These are phyloP conservation scores for Orbilia javanica DNA, from an alignment of 2,329 filamentous ascomycete genomes.

Conservation along the genomic window DNA sequence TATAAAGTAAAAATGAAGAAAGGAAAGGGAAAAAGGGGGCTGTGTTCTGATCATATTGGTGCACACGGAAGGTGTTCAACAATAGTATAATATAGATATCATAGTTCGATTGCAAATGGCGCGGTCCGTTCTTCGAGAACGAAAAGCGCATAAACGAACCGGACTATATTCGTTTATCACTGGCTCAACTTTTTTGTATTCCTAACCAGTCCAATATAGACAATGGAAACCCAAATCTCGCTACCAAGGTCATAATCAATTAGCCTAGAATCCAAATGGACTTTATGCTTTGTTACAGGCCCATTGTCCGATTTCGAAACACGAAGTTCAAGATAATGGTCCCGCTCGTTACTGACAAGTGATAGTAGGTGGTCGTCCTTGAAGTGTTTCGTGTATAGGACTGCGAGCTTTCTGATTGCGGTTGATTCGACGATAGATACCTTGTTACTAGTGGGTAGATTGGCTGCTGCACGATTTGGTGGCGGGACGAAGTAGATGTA, in stretches of 20 bases:
- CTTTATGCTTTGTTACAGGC: background rate
- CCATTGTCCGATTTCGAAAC: slow-evolving; percentile 31
- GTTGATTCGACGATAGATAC: slow-evolving; percentile 18
- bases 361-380: slow-evolving; percentile 9
- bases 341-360: background rate
- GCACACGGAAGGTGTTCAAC: too few relatives aligned
- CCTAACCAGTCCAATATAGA: background rate
- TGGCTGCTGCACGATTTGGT: background rate
- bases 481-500: slow-evolving; percentile 30
- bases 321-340: slow-evolving; percentile 20
- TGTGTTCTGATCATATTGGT: too few relatives aligned
- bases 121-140: too few relatives aligned
- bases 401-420: slow-evolving; percentile 24
- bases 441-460: slow-evolving; percentile 12
- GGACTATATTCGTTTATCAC: too few relatives aligned
- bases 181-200: background rate
- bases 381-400: slow-evolving; percentile 27
- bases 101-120: too few relatives aligned
- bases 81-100: too few relatives aligned
- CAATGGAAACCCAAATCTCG: slow-evolving; percentile 47
- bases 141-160: too few relatives aligned
- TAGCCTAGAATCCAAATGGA: slow-evolving; percentile 20
- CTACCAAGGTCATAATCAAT: slow-evolving; percentile 24
- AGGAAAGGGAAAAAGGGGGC: too few relatives aligned
- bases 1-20: too few relatives aligned